Percentiles rank a stretch among this genome's conserved stretches.
Evolutionary conservation across 306 rosid species (phyloP).

Genomic region (Prunus campanulata): DNA sequence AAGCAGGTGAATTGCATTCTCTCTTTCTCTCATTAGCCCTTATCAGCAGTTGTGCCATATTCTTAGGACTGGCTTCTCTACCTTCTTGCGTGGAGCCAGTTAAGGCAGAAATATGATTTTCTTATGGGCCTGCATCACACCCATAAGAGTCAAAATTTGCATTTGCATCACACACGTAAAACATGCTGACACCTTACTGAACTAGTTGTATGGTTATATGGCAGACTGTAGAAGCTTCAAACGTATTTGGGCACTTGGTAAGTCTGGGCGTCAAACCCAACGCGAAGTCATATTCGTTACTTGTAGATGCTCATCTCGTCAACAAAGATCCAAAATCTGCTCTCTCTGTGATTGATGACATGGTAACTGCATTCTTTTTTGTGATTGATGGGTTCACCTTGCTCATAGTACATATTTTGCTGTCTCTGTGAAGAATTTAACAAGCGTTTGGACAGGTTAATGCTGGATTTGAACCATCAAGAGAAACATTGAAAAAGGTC

Average conservation of each 20-base stretch:
- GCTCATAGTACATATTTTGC: not conserved
- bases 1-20: conserved; percentile 57
- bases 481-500: conserved; percentile 55
- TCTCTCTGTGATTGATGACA: conserved; percentile 50
- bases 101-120: conserved; percentile 6
- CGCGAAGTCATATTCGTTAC: conserved; percentile 72
- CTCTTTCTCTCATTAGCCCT: not conserved
- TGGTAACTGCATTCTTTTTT: conserved; percentile 50
- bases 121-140: not conserved
- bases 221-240: conserved; percentile 82
- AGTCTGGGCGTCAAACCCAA: conserved; percentile 82
- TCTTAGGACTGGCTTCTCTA: not conserved
- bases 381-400: not conserved
- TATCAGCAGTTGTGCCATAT: not conserved
- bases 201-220: conserved; percentile 19
- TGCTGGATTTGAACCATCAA: conserved; percentile 76
- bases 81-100: not conserved
- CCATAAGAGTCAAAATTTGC: not conserved
- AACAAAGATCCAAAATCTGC: conserved; percentile 81
- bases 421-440: conserved; percentile 9
- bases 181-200: not conserved
- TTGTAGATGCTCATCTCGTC: conserved; percentile 80
- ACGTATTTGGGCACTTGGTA: conserved; percentile 75
- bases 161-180: not conserved
- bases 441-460: conserved; percentile 44